Conservation (phyloP, 2,329 filamentous ascomycete species). For the Fonsecaea nubica region DNA sequence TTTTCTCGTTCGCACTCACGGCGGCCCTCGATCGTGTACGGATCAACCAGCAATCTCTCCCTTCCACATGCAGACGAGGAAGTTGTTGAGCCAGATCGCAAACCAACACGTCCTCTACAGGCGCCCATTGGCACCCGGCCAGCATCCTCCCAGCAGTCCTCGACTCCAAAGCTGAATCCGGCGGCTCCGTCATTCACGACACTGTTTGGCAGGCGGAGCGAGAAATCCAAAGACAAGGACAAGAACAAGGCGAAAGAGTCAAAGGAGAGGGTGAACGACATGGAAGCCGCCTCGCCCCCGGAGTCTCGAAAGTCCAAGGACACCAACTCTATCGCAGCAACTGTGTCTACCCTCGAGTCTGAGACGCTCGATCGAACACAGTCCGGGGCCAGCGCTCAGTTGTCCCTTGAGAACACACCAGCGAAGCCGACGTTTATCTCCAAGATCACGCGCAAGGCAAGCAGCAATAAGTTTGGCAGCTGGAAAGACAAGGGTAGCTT, state of each 20-base stretch:
- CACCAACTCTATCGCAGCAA: conserved; percentile 50
- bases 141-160: conserved; percentile 58
- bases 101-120: conserved; percentile 61
- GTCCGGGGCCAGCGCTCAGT: conserved; percentile 47
- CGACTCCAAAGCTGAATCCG: conserved; percentile 76
- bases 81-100: conserved; percentile 44
- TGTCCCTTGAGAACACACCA: conserved; percentile 37
- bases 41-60: conserved; percentile 70
- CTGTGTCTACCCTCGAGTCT: conserved; percentile 53
- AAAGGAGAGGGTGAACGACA: conserved; percentile 40
- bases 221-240: conserved; percentile 51
- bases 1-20: conserved; percentile 82
- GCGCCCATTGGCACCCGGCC: conserved; percentile 82
- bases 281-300: conserved; percentile 51
- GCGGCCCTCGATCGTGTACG: conserved; percentile 78
- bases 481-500: conserved; percentile 57
- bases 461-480: conserved; percentile 58
- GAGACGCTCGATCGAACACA: conserved; percentile 56
- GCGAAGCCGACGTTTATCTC: conserved; percentile 59
- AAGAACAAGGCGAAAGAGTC: conserved; percentile 44
- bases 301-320: conserved; percentile 54
- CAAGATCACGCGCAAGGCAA: conserved; percentile 59
- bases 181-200: conserved; percentile 86
- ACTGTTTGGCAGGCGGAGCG: conserved; percentile 64
- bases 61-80: conserved; percentile 57